These are phyloP conservation scores for Lolium rigidum DNA, from an alignment of 176 grass and related monocot genomes.

Conservation along the genomic window DNA sequence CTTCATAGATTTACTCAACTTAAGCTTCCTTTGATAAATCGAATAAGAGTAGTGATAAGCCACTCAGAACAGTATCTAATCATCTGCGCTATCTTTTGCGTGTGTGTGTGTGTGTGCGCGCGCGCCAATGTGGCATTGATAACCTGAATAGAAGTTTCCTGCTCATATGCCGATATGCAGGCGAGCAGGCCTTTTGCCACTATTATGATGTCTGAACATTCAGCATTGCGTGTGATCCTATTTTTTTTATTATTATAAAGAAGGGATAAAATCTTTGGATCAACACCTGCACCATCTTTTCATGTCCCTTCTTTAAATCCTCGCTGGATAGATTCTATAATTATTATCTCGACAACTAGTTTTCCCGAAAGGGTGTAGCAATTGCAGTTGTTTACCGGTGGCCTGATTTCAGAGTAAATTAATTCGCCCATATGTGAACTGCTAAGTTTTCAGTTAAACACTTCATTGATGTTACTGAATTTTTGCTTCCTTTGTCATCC, in stretches of 20 bases:
- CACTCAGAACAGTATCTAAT: too few species aligned
- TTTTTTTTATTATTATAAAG: neutral
- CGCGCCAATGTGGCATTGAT: too few species aligned
- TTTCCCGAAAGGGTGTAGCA: neutral
- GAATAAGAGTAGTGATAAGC: too few species aligned
- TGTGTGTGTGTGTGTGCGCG: too few species aligned
- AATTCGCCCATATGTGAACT: neutral
- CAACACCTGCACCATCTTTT: slow-evolving; percentile 19
- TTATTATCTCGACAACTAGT: neutral
- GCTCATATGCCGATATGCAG: neutral
- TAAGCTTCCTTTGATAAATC: too few species aligned
- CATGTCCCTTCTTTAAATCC: neutral
- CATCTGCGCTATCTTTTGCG: too few species aligned
- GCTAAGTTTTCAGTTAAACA: neutral
- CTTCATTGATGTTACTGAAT: neutral
- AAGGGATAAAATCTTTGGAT: neutral
- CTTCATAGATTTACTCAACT: too few species aligned
- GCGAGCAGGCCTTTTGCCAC: too few species aligned
- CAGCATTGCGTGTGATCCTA: slow-evolving; percentile 52
- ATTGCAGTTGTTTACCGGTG: neutral
- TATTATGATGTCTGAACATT: slow-evolving; percentile 46
- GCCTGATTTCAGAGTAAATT: neutral
- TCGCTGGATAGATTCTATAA: neutral
- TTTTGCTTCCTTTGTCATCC: slow-evolving; percentile 14
- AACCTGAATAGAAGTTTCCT: too few species aligned